phyloP scores from a whole-genome alignment of 805 yeast species.

The Lachancea fermentati region DNA sequence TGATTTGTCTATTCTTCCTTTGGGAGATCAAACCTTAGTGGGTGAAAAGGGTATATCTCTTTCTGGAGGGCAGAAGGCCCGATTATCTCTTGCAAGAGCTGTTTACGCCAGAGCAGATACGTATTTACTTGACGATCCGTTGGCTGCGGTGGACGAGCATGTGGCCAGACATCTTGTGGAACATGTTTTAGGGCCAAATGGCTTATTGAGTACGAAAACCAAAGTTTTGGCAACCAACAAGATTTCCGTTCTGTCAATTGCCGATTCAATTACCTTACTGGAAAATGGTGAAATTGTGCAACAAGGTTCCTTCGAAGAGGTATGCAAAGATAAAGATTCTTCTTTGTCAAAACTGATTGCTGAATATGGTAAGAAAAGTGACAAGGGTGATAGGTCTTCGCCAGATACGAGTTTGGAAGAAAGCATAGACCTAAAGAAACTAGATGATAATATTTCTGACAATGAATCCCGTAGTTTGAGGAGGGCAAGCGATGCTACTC shows the following conservation, averaged over 20 bases:
- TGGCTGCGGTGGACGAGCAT: conserved; percentile 97
- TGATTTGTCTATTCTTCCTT: conserved; percentile 75
- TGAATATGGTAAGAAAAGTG: conserved; percentile 54
- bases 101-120: conserved; percentile 93
- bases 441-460: conserved; percentile 22
- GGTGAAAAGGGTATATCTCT: conserved; percentile 97
- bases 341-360: conserved; percentile 48
- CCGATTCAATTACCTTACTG: conserved; percentile 64
- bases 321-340: conserved; percentile 39
- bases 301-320: conserved; percentile 54
- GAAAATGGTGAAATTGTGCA: conserved; percentile 64
- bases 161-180: conserved; percentile 83
- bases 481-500: conserved; percentile 52
- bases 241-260: conserved; percentile 72
- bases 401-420: conserved; percentile 20
- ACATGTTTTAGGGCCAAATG: conserved; percentile 76
- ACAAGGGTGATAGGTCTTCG: conserved; percentile 17
- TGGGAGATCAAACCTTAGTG: conserved; percentile 87
- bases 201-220: conserved; percentile 68
- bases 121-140: conserved; percentile 83
- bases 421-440: conserved; percentile 28
- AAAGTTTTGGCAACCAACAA: conserved; percentile 82
- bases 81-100: conserved; percentile 91
- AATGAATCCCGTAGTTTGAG: conserved; percentile 42
- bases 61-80: conserved; percentile 97